Base-by-base conservation (phyloP, 1,139 yeast species). In the Saccharomyces pastorianus region DNA sequence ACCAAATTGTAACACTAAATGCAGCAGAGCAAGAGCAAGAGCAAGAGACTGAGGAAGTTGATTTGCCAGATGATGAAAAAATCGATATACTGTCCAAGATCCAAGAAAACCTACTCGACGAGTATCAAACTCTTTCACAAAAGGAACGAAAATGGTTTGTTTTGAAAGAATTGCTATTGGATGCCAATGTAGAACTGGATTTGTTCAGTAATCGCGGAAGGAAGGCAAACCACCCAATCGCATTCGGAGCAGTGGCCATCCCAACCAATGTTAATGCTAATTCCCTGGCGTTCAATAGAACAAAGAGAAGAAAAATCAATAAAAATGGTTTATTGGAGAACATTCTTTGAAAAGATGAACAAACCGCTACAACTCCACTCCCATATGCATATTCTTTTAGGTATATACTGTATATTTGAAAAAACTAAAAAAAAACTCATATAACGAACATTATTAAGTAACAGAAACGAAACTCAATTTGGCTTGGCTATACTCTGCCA, bases 181-280 rank as follows among this genome's bases (percentile, higher is more conserved):
- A 67, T 49, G 70, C 71, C 6, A 67, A 66, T 52, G 58, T 64
- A 7, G 68, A 67, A 51, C 57, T 67, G 46, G 71, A 68, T 56
- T 56, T 67, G 23, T 66, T 59, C 55, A 65, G 68, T 51, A 55
- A 38, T 38, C 44, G 44, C 9, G 44, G 44, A 6, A 38, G 44
- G 60, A 28, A 56, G 54, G 46, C 61, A 58, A 46, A 53, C 50
- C 53, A 47, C 7, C 53, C 56, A 26, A 47, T 59, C 27, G 57
- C 56, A 28, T 51, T 59, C n/a, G 61, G 59, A 17, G 61, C 53
- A 34, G 54, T 53, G 31, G 56, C 52, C 38, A 50, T 51, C n/a
- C 55, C 58, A 28, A 52, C 52, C 20, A 55, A 52, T 6, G 44
- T 38, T 4, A 38, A 38, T 7, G 55, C 57, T n/a, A 58, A 53